phyloP scores from a whole-genome alignment of 306 rosid species.

The Abrus precatorius region DNA sequence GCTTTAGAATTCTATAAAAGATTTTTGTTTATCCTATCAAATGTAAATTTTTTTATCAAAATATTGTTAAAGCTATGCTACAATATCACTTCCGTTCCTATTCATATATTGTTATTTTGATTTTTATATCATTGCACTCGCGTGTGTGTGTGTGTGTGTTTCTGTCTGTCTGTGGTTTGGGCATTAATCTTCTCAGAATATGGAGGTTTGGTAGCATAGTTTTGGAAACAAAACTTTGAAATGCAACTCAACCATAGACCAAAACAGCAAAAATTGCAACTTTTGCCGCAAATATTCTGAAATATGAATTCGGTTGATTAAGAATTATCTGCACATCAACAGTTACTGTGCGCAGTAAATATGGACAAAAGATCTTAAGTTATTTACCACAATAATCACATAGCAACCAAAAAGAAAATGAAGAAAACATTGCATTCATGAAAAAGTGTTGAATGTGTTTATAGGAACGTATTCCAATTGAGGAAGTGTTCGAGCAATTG shows the following conservation, averaged over 20 bases:
- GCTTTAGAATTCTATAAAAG: neutral
- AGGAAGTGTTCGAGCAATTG: conserved; percentile 92
- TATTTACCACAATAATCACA: neutral
- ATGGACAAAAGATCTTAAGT: neutral
- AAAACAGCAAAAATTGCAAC: neutral
- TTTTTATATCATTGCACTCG: conserved; percentile 11
- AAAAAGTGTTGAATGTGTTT: conserved; percentile 23
- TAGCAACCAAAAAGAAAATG: neutral
- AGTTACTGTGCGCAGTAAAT: neutral
- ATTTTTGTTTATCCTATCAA: too few species aligned
- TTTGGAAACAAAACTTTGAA: conserved; percentile 2
- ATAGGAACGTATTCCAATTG: conserved; percentile 93
- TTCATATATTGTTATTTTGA: conserved; percentile 1
- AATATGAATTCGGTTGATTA: neutral
- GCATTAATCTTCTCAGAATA: neutral
- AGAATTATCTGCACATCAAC: neutral
- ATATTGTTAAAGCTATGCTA: neutral
- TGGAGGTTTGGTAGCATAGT: neutral
- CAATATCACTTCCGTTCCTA: neutral
- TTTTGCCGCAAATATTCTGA: neutral
- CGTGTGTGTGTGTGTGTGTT: neutral
- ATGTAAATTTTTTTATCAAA: conserved; percentile 8
- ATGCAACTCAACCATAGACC: neutral
- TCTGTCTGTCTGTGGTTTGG: neutral
- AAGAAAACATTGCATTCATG: neutral